Base-by-base conservation (phyloP, 2,329 filamentous ascomycete species). In the Dothideomycetes sp. region DNA sequence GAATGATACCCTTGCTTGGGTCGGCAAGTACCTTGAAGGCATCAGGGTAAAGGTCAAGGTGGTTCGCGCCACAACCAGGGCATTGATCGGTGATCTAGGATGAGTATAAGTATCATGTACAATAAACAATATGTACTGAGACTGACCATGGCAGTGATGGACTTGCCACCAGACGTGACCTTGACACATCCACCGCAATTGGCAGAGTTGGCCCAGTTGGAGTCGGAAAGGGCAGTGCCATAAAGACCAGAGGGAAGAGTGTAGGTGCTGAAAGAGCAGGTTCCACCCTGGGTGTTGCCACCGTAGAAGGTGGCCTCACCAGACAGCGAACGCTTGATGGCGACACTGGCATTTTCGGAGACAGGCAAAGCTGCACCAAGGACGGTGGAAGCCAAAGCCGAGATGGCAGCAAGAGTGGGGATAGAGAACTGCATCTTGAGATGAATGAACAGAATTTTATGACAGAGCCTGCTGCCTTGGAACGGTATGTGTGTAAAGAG, bases 101-200 rank as follows among this genome's bases (percentile, higher is more conserved):
- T 23, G 12, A 9, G 25, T 22, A 4, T 23, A 16, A 27, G 34
- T 9, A 23, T 2, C 29, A 12, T 29, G 11, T 31, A 23, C 13
- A 22, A 38, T 33, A 25, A 18, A 31, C 20, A 24, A 6, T 6
- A 13, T 8, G 23, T 12, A n/a, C 29, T n/a, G 9, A 13, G 45
- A 78, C 73, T n/a, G n/a, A n/a, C n/a, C 78, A 83, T 82, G 27
- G 73, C 78, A 22, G 68, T 80, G 55, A 82, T 69, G 17, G 63
- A 65, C 44, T 72, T 73, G 13, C 76, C 76, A 11, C 56, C 65
- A 1, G 74, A 73, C 2, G 67, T 76, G 23, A 83, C 74, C 37
- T 67, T 58, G 10, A 83, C 61, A 48, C 80, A 83, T 15, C 67
- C 63, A 48, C 80, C 79, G 51, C 80, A 84, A 47, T 73, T 64